Evolutionary conservation across 106 monocot species (phyloP).

Genomic region (Triglochin maritima): DNA sequence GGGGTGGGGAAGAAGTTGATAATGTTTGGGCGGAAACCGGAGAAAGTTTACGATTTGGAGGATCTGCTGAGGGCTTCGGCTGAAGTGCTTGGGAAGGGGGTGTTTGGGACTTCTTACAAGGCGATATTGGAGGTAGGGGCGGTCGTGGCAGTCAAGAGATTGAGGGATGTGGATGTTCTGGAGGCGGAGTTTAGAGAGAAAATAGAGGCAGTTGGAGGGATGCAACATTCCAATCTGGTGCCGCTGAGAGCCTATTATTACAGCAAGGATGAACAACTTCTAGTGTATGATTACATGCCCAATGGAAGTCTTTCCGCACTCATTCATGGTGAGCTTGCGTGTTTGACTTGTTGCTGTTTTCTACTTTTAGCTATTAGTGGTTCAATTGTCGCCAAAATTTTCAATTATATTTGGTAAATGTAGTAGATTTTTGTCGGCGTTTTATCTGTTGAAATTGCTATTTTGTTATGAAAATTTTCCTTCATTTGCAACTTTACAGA

Average conservation of each 20-base stretch:
- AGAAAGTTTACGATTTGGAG: constrained; percentile 17
- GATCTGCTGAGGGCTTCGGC: constrained; percentile 56
- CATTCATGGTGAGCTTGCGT: too few relatives aligned
- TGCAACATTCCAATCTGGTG: constrained; percentile 56
- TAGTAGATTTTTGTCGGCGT: too few relatives aligned
- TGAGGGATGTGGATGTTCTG: constrained; percentile 44
- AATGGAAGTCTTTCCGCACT: constrained; percentile 46
- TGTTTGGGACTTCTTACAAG: constrained; percentile 77
- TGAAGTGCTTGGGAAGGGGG: constrained; percentile 84
- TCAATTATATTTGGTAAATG: too few relatives aligned
- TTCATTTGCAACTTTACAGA: too few relatives aligned
- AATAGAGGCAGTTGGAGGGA: constrained; percentile 42
- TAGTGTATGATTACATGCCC: constrained; percentile 74
- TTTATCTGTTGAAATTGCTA: too few relatives aligned
- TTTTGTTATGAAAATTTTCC: too few relatives aligned
- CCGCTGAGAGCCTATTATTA: constrained; percentile 54
- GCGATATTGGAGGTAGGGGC: constrained; percentile 55
- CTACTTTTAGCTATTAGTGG: too few relatives aligned
- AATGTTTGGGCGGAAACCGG: too few relatives aligned
- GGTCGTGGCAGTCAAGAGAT: constrained; percentile 71
- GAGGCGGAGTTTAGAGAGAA: constrained; percentile 62
- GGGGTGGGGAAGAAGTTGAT: too few relatives aligned
- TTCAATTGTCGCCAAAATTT: too few relatives aligned
- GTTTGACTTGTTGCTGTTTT: too few relatives aligned
- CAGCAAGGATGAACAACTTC: constrained; percentile 77